Percentiles rank a stretch among this genome's conserved stretches.
phyloP scores from a whole-genome alignment of 495 filamentous ascomycete species.

The Trichoderma gamsii region DNA sequence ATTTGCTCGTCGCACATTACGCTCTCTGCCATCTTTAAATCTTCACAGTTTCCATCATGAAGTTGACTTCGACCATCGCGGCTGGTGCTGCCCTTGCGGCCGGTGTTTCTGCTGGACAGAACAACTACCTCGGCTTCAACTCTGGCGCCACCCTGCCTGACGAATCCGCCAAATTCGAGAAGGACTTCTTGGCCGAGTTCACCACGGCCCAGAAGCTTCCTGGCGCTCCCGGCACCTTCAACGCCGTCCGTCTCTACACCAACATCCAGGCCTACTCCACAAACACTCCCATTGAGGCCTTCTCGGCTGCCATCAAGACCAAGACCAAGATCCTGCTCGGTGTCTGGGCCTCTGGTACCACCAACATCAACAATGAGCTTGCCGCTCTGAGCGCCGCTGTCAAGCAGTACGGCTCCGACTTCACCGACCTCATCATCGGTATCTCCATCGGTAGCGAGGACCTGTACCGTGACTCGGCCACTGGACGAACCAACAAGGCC shows the following conservation, averaged over 20 bases:
- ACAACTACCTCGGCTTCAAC: conserved; percentile 34
- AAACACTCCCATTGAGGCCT: conserved; percentile 41
- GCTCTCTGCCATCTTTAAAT: background rate
- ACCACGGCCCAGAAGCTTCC: conserved; percentile 27
- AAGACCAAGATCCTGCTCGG: conserved; percentile 46
- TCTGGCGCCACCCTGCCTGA: conserved; percentile 32
- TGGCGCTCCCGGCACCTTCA: conserved; percentile 32
- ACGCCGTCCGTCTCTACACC: conserved; percentile 42
- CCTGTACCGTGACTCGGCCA: conserved; percentile 44
- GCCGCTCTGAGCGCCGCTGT: conserved; percentile 41
- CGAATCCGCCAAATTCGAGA: conserved; percentile 29
- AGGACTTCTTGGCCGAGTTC: conserved; percentile 17
- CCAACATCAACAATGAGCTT: conserved; percentile 44
- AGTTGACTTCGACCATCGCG: conserved; percentile 11
- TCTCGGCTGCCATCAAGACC: conserved; percentile 48
- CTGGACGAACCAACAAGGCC: conserved; percentile 35
- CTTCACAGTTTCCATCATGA: conserved; percentile 13
- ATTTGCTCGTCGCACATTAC: conserved; percentile 1
- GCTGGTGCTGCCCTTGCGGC: conserved; percentile 18
- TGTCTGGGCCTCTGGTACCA: conserved; percentile 45
- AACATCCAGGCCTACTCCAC: conserved; percentile 48
- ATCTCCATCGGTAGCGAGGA: conserved; percentile 50
- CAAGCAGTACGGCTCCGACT: conserved; percentile 33
- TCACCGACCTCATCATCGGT: conserved; percentile 44
- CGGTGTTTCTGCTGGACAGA: conserved; percentile 20